Evolutionary conservation across 2,329 filamentous ascomycete species (phyloP).

Genomic region (Samsoniella hepiali): DNA sequence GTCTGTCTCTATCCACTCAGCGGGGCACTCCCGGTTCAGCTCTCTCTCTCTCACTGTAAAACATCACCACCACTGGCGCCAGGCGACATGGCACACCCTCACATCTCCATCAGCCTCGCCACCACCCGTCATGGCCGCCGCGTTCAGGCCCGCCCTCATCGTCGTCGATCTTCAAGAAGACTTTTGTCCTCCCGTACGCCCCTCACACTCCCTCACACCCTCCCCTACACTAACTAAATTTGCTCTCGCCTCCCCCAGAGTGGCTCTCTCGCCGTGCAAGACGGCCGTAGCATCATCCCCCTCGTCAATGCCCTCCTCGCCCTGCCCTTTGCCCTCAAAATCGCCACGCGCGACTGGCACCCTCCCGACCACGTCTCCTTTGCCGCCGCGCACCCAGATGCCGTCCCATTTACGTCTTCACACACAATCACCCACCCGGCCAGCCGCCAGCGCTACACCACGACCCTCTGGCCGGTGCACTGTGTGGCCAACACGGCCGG

Average conservation of each 20-base stretch:
- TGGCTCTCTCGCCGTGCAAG: constrained; percentile 77
- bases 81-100: too few relatives aligned
- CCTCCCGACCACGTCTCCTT: constrained; percentile 84
- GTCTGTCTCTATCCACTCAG: too few relatives aligned
- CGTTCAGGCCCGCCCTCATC: constrained; percentile 47
- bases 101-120: not conserved
- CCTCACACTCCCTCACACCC: not conserved
- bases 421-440: constrained; percentile 64
- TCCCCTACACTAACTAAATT: not conserved
- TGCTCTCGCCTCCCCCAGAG: constrained; percentile 48
- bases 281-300: constrained; percentile 67
- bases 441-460: constrained; percentile 61
- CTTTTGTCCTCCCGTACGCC: constrained; percentile 81
- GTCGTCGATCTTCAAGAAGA: constrained; percentile 92
- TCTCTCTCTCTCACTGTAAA: too few relatives aligned
- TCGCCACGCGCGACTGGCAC: constrained; percentile 94
- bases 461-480: constrained; percentile 84
- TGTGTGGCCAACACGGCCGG: constrained; percentile 76
- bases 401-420: constrained; percentile 64
- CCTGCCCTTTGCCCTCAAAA: constrained; percentile 66
- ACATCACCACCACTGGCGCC: too few relatives aligned
- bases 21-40: too few relatives aligned
- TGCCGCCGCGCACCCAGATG: constrained; percentile 69
- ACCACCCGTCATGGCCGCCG: constrained; percentile 1
- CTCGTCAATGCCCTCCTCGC: constrained; percentile 71